Base-by-base conservation (phyloP, 2,329 filamentous ascomycete genomes). In the Exophiala oligosperma region DNA sequence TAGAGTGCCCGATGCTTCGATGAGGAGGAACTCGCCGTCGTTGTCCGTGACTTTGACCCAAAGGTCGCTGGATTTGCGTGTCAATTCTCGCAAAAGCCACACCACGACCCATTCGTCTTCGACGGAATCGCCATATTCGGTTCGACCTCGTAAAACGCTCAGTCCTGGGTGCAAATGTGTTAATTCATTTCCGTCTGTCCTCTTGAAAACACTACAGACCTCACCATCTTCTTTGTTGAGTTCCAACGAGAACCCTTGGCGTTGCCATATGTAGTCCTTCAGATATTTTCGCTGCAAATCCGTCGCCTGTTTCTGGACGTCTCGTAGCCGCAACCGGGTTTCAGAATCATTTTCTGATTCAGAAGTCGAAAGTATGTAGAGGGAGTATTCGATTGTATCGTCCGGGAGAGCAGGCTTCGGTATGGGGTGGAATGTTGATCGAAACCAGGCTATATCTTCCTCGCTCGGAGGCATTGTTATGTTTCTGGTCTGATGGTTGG, bases 31-130 rank as follows among this genome's bases (percentile, higher is more conserved):
- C 71, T 99, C 92, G 67, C 95, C 95, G 74, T 97, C 94, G 49
- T 86, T 88, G 72, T 99, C 94, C 59, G 84, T 86, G 3, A 96
- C 82, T 49, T 90, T 86, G 48, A 92, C 83, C 92, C 93, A 99
- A 6, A 92, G 79, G 59, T 88, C 81, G 3, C 84, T 78, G 67
- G 90, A 90, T 38, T 82, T 80, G 66, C 81, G 89, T 66, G 88
- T 92, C 66, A 97, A 76, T 74, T 96, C 88, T 46, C 90, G 85
- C 29, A 99, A 79, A 4, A 97, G 77, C 74, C 92, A 96, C 21
- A 97, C 92, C 59, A 97, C 87, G 4, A 97, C 83, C 95, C 94
- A 99, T 77, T 99, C 95, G 68, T 99, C 94, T 69, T 96, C 93
- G 3, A 97, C 87, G 0, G 92, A 94, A 73, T 99, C 95, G 7